A percentile compares a stretch with the other conserved stretches of the same genome.
phyloP scores from a whole-genome alignment of 2,329 filamentous ascomycete species.

The Xylaria sp. region DNA sequence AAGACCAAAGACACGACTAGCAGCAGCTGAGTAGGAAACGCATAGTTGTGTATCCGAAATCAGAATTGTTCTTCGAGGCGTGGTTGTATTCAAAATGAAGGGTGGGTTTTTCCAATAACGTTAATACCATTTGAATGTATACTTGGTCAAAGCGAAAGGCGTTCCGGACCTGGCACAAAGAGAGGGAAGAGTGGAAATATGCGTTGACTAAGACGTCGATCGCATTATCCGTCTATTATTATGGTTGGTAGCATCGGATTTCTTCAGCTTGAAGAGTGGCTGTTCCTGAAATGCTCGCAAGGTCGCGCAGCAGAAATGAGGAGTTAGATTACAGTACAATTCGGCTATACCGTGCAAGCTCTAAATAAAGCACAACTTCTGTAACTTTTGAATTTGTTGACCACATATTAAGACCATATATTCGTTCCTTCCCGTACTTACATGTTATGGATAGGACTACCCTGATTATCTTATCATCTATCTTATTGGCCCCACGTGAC shows the following conservation, averaged over 20 bases:
- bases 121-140: conserved; percentile 34
- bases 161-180: conserved; percentile 37
- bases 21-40: conserved; percentile 31
- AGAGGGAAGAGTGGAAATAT: conserved; percentile 21
- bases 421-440: too few species aligned
- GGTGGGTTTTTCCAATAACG: conserved; percentile 21
- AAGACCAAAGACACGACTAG: conserved; percentile 29
- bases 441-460: too few species aligned
- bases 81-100: conserved; percentile 30
- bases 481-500: conserved; percentile 31
- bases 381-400: too few species aligned
- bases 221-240: conserved; percentile 8
- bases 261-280: not conserved
- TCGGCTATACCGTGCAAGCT: not conserved
- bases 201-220: conserved; percentile 15
- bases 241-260: conserved; percentile 10
- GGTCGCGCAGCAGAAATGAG: not conserved
- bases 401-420: too few species aligned
- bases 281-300: not conserved
- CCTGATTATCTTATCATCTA: conserved; percentile 26
- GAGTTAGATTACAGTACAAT: not conserved
- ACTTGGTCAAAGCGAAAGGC: conserved; percentile 37
- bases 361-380: not conserved
- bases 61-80: conserved; percentile 7
- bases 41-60: not conserved